These are phyloP conservation scores for Leersia perrieri DNA, from an alignment of 176 grass and related monocot species.

Conservation along the genomic window DNA sequence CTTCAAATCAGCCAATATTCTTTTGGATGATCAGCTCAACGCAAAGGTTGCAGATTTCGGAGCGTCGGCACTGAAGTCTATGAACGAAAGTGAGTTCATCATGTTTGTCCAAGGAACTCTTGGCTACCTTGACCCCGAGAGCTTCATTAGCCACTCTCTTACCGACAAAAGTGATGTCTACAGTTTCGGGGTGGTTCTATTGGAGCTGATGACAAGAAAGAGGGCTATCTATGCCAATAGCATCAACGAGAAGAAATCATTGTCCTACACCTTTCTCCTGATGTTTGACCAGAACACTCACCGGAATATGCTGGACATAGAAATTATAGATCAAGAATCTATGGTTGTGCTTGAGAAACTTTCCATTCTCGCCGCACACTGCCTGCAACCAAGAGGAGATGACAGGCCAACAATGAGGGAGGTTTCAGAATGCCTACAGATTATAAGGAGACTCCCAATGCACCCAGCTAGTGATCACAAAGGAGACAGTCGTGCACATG, in stretches of 20 bases:
- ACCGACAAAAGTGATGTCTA: conserved; percentile 68
- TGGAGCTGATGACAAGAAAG: conserved; percentile 51
- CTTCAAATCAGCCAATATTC: conserved; percentile 32
- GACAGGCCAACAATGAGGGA: conserved; percentile 1
- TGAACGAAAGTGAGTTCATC: conserved; percentile 38
- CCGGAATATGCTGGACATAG: neutral
- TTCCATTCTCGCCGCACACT: neutral
- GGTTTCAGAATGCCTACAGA: neutral
- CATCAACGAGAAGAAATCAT: conserved; percentile 6
- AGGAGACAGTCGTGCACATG: neutral
- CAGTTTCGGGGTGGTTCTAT: conserved; percentile 46
- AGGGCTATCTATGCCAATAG: conserved; percentile 24
- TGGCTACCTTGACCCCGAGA: conserved; percentile 57
- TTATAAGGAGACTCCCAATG: neutral
- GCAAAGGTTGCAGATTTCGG: conserved; percentile 51
- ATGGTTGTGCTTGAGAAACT: neutral
- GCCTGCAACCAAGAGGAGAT: neutral
- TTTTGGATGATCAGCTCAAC: conserved; percentile 23
- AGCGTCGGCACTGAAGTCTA: conserved; percentile 34
- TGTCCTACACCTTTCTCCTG: neutral
- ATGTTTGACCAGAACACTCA: neutral
- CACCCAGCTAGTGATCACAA: neutral
- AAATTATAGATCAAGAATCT: neutral
- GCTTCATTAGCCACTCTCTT: conserved; percentile 47
- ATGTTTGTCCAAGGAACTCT: conserved; percentile 53